A percentile compares a stretch with the other conserved stretches of the same genome.
Evolutionary conservation across 805 yeast species (phyloP).

Genomic region (Saccharomycopsis sp.): DNA sequence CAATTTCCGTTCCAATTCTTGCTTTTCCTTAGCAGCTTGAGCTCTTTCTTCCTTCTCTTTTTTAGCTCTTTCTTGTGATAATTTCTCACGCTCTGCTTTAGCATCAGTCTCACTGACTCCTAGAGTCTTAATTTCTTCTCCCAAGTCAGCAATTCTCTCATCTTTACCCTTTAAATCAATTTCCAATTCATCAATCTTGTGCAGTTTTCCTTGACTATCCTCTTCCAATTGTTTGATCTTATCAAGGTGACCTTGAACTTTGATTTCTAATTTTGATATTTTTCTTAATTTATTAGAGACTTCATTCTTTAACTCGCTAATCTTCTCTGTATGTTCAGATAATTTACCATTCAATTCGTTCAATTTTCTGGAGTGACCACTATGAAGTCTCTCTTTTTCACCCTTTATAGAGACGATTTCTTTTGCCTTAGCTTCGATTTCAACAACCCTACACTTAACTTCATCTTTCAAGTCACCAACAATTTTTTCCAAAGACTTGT

Average conservation of each 20-base stretch:
- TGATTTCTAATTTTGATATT: neutral
- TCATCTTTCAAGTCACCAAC: neutral
- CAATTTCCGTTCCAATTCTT: neutral
- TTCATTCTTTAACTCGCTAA: neutral
- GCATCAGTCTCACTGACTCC: conserved; percentile 4
- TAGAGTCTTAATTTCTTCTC: neutral
- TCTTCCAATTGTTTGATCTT: neutral
- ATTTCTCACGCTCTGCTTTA: neutral
- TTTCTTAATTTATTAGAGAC: neutral
- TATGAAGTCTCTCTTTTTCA: neutral
- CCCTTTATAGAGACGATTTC: too few relatives aligned
- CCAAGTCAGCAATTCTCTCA: neutral
- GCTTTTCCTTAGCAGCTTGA: conserved; percentile 4
- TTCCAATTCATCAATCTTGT: neutral
- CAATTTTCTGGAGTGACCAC: too few relatives aligned
- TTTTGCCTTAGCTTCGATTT: neutral
- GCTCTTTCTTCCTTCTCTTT: neutral
- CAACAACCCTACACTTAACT: neutral
- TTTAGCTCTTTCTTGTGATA: conserved; percentile 3
- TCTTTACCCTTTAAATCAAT: conserved; percentile 3
- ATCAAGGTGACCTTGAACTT: neutral
- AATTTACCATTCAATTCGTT: too few relatives aligned
- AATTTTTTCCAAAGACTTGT: neutral
- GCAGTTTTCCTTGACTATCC: neutral
- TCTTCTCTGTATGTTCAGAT: too few relatives aligned